These are phyloP conservation scores for Coemansia sp. DNA, from an alignment of 192 early-diverging fungal species.

Conservation along the genomic window DNA sequence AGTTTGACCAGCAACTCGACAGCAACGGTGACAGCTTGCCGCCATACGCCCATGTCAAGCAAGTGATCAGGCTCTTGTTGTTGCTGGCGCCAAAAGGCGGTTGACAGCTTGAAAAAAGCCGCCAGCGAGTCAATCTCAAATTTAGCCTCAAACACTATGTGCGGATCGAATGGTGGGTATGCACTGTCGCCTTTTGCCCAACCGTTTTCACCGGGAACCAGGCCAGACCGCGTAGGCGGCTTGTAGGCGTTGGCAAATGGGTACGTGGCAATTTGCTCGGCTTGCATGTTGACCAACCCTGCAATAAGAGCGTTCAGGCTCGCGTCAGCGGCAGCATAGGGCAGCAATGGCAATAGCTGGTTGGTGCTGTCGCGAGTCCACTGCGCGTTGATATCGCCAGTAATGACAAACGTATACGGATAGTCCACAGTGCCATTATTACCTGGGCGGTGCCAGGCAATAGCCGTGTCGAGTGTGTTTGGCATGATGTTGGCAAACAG, in stretches of 20 bases:
- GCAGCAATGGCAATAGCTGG: conserved; percentile 58
- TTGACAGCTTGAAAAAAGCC: conserved; percentile 58
- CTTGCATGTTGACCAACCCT: conserved; percentile 57
- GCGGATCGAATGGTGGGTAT: conserved; percentile 37
- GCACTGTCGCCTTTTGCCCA: conserved; percentile 45
- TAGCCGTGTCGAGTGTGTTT: conserved; percentile 66
- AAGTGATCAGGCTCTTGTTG: conserved; percentile 3
- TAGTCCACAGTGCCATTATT: not conserved
- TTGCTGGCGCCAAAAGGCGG: conserved; percentile 49
- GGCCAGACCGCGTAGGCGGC: conserved; percentile 38
- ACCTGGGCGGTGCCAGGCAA: conserved; percentile 47
- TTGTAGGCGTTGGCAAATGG: conserved; percentile 64
- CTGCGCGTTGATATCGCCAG: conserved; percentile 69
- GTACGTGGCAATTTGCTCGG: conserved; percentile 35
- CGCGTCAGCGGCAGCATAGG: conserved; percentile 30
- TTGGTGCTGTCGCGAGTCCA: conserved; percentile 70
- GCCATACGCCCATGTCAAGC: conserved; percentile 31
- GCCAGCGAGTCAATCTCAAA: conserved; percentile 63
- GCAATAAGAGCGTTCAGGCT: conserved; percentile 40
- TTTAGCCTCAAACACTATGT: conserved; percentile 60
- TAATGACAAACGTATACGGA: conserved; percentile 63
- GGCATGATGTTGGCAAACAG: conserved; percentile 61
- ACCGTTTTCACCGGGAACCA: conserved; percentile 19
- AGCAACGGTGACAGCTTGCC: conserved; percentile 36
- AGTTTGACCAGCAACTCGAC: conserved; percentile 44